Evolutionary conservation across 495 filamentous ascomycete genomes (phyloP), one percentile per base, ranked within the genome.

Genomic region (Corynascus novoguineensis): DNA sequence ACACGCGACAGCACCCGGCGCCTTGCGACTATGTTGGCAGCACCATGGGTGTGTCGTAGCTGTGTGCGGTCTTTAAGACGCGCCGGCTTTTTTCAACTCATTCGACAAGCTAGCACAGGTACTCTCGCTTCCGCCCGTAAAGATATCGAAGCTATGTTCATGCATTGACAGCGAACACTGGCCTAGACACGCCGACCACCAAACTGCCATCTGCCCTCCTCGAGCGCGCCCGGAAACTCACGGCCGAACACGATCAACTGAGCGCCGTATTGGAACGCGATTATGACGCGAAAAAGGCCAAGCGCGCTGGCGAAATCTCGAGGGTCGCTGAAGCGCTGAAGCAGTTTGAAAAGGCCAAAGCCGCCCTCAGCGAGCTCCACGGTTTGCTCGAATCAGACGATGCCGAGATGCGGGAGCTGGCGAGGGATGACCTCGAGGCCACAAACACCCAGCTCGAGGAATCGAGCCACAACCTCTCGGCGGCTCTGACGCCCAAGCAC

Each of bases 401-500:
- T 68, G 63, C 68, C 56, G 75, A 83, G 60, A 58, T 83, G 53
- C 71, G 79, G 38, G 73, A 83, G 22, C 75, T 97, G 48, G 93
- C 93, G 28, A 72, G 78, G 15, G 88, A 92, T 51, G 93, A 98
- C 64, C 71, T 96, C 14, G 74, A 78, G 28, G 66, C 75, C 11
- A 89, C 86, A n/a, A 72, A 75, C 40, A 68, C 75, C n/a, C 64
- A 79, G 45, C 74, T 95, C 22, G 74, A 77, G 12, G 61, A 71
- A 0, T 78, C 92, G 21, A 82, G 83, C 2, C 77, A 75, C 17
- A 78, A 80, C 29, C 76, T 98, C 10, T 87, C 87, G 37, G 80
- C 79, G 17, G 78, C 87, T 14, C 82, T 98, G 50, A 85, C 95
- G 31, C 92, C 92, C 6, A 81, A 82, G 47, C 91, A 98, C 65